Evolutionary conservation across 2,329 filamentous ascomycete genomes (phyloP).

Genomic region (Rhynchosporium agropyri): DNA sequence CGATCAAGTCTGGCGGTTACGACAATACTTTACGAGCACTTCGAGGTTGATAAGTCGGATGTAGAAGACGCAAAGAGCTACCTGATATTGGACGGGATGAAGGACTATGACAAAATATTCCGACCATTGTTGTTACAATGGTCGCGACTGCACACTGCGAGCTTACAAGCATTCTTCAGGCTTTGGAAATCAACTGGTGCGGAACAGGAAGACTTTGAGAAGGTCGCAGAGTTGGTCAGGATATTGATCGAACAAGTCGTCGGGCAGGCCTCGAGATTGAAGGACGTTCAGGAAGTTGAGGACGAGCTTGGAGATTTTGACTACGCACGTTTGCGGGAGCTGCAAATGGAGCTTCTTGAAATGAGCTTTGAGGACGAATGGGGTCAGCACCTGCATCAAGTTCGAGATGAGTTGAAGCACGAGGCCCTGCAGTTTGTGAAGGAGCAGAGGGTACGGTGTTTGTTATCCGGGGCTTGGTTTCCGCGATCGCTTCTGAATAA

Average conservation of each 20-base stretch:
- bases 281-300: constrained; percentile 84
- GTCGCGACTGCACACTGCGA: constrained; percentile 85
- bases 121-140: constrained; percentile 88
- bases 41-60: constrained; percentile 86
- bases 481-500: constrained; percentile 46
- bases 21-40: constrained; percentile 89
- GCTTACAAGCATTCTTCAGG: constrained; percentile 83
- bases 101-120: constrained; percentile 84
- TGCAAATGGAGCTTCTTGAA: constrained; percentile 93
- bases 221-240: constrained; percentile 86
- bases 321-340: constrained; percentile 72
- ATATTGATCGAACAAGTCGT: constrained; percentile 90
- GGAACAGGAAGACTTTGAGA: constrained; percentile 84
- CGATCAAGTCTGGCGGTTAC: constrained; percentile 86
- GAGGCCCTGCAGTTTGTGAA: constrained; percentile 96
- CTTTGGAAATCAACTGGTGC: constrained; percentile 92
- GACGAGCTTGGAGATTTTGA: constrained; percentile 87
- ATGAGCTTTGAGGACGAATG: constrained; percentile 92
- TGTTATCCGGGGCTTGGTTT: constrained; percentile 92
- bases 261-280: constrained; percentile 77
- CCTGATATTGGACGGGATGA: constrained; percentile 70
- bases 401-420: constrained; percentile 87
- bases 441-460: constrained; percentile 89
- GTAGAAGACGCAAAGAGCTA: constrained; percentile 77
- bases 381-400: constrained; percentile 85